Percentiles rank a stretch among this genome's conserved stretches.
These are phyloP conservation scores for Eutrema japonicum DNA, from an alignment of 345 rosid genomes.

Conservation along the genomic window DNA sequence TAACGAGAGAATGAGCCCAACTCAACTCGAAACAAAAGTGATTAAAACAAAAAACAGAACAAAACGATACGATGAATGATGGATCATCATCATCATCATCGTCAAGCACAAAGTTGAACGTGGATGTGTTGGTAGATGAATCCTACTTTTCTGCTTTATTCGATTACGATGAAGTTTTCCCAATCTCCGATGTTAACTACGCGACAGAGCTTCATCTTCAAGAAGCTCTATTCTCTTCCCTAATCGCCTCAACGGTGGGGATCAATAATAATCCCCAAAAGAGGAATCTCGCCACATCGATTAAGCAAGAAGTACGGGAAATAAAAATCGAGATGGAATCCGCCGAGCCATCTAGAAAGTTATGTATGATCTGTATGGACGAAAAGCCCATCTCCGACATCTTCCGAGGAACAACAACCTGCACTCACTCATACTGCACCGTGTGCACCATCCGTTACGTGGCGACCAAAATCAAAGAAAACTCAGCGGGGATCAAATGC, in stretches of 20 bases:
- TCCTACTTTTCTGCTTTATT: slow-evolving; percentile 47
- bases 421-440: slow-evolving; percentile 60
- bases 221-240: slow-evolving; percentile 51
- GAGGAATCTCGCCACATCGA: background rate
- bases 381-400: slow-evolving; percentile 47
- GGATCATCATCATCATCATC: slow-evolving; percentile 43
- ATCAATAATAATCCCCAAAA: slow-evolving; percentile 10
- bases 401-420: slow-evolving; percentile 42
- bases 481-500: slow-evolving; percentile 47
- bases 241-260: slow-evolving; percentile 1
- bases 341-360: slow-evolving; percentile 43
- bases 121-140: slow-evolving; percentile 44
- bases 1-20: background rate
- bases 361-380: slow-evolving; percentile 67
- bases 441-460: slow-evolving; percentile 59
- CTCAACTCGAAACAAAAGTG: background rate
- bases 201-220: slow-evolving; percentile 52
- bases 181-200: slow-evolving; percentile 55
- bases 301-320: slow-evolving; percentile 11
- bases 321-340: slow-evolving; percentile 20
- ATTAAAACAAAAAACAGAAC: background rate
- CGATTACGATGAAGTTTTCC: slow-evolving; percentile 45
- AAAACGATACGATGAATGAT: slow-evolving; percentile 19
- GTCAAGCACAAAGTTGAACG: slow-evolving; percentile 18
- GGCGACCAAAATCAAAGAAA: slow-evolving; percentile 44